Evolutionary conservation across 345 rosid species (phyloP).

Genomic region (Sapria himalayana): DNA sequence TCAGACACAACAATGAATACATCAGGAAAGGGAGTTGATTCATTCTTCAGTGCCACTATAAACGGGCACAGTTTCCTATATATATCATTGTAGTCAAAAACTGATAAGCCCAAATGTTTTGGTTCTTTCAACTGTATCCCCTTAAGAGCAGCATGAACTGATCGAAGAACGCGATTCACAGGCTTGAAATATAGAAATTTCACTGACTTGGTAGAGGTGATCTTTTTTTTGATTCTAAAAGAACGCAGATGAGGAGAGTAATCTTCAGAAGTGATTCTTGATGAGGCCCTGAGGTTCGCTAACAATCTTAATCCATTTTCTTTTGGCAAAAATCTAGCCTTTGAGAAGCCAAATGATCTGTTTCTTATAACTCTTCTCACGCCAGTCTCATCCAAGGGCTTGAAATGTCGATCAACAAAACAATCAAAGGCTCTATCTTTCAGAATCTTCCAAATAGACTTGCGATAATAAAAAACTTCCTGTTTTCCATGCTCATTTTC

Average conservation of each 20-base stretch:
- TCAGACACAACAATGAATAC: slow-evolving; percentile 52
- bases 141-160: slow-evolving; percentile 47
- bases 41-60: slow-evolving; percentile 30
- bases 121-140: slow-evolving; percentile 45
- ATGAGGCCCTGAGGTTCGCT: slow-evolving; percentile 42
- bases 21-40: slow-evolving; percentile 17
- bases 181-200: slow-evolving; percentile 15
- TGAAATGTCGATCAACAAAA: slow-evolving; percentile 22
- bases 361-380: slow-evolving; percentile 18
- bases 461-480: slow-evolving; percentile 39
- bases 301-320: slow-evolving; percentile 43
- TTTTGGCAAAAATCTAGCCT: slow-evolving; percentile 53
- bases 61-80: slow-evolving; percentile 46
- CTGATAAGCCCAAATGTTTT: slow-evolving; percentile 50
- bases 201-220: neutral
- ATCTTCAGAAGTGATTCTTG: slow-evolving; percentile 12
- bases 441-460: slow-evolving; percentile 44
- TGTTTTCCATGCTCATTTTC: slow-evolving; percentile 58
- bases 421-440: slow-evolving; percentile 13
- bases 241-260: slow-evolving; percentile 7
- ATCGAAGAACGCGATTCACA: slow-evolving; percentile 37
- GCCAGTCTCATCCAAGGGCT: slow-evolving; percentile 17
- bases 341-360: slow-evolving; percentile 38
- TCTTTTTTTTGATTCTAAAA: slow-evolving; percentile 6
- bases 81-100: slow-evolving; percentile 69